Conservation (phyloP, 139 green algal genomes). For the Pseudopediastrum boryanum region DNA sequence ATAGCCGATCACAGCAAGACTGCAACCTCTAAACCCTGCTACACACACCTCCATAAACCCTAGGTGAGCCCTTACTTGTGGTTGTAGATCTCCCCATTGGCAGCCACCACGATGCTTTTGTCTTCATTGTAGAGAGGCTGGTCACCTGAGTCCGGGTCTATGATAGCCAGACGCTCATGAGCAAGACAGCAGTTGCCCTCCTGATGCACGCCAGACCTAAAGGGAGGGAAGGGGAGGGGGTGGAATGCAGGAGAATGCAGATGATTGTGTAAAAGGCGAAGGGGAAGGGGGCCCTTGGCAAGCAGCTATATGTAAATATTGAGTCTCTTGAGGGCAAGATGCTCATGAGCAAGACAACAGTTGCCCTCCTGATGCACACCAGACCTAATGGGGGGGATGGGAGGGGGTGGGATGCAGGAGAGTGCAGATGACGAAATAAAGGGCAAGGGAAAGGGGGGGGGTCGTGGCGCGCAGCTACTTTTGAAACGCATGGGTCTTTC, state of each 20-base stretch:
- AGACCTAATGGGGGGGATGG: too few relatives aligned
- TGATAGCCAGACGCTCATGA: constrained; percentile 87
- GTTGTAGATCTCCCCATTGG: constrained; percentile 93
- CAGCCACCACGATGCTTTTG: constrained; percentile 58
- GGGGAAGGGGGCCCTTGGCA: not conserved
- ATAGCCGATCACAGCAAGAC: too few relatives aligned
- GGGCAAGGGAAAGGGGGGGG: too few relatives aligned
- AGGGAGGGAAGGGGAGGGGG: not conserved
- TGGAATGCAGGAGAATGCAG: not conserved
- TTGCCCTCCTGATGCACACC: too few relatives aligned
- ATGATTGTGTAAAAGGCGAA: not conserved
- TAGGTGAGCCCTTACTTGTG: too few relatives aligned
- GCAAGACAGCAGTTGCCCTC: constrained; percentile 74
- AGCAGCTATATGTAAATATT: not conserved
- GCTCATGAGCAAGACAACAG: not conserved
- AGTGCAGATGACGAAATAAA: too few relatives aligned
- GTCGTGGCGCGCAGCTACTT: too few relatives aligned
- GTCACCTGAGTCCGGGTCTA: constrained; percentile 68
- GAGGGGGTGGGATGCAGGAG: too few relatives aligned
- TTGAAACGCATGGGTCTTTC: too few relatives aligned
- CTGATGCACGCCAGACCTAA: constrained; percentile 66
- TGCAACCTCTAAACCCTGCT: too few relatives aligned
- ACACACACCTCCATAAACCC: too few relatives aligned
- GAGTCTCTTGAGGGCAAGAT: not conserved
- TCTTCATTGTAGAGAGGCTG: constrained; percentile 76